phyloP scores from a whole-genome alignment of 768 basidiomycete species.

The Lentinula boryana region DNA sequence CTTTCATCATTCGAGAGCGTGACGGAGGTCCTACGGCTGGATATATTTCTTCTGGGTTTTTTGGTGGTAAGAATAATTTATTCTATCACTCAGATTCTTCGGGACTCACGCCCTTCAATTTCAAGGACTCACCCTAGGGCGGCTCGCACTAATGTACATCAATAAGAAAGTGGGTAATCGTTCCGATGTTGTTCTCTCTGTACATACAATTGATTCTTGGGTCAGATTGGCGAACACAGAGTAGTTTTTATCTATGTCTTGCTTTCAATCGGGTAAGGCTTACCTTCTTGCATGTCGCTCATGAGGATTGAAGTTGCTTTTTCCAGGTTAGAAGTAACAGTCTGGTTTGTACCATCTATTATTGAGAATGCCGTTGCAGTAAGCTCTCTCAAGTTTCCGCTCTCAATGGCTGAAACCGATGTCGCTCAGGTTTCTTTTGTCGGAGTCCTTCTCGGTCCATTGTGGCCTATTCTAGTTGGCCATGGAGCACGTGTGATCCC shows the following conservation, averaged over 20 bases:
- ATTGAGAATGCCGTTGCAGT: conserved; percentile 45
- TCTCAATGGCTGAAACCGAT: background rate
- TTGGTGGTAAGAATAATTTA: conserved; percentile 5
- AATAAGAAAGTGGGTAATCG: conserved; percentile 30
- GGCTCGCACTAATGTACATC: conserved; percentile 45
- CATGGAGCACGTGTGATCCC: conserved; percentile 29
- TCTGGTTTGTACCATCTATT: conserved; percentile 49
- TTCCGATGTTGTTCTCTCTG: background rate
- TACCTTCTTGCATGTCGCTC: background rate
- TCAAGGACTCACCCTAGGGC: conserved; percentile 43
- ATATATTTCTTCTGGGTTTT: conserved; percentile 31
- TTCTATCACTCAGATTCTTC: background rate
- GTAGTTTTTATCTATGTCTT: conserved; percentile 26
- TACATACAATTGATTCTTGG: background rate
- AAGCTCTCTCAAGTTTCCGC: conserved; percentile 1
- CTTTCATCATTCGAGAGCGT: conserved; percentile 32
- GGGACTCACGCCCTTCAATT: background rate
- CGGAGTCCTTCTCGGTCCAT: conserved; percentile 47
- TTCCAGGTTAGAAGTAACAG: conserved; percentile 36
- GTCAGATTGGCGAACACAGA: conserved; percentile 25
- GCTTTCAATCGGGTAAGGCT: conserved; percentile 24
- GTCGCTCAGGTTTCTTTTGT: conserved; percentile 29
- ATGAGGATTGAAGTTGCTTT: background rate
- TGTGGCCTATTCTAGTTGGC: conserved; percentile 40
- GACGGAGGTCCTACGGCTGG: conserved; percentile 30